Evolutionary conservation across 306 rosid species (phyloP).

Genomic region (Casuarina cunninghamiana): DNA sequence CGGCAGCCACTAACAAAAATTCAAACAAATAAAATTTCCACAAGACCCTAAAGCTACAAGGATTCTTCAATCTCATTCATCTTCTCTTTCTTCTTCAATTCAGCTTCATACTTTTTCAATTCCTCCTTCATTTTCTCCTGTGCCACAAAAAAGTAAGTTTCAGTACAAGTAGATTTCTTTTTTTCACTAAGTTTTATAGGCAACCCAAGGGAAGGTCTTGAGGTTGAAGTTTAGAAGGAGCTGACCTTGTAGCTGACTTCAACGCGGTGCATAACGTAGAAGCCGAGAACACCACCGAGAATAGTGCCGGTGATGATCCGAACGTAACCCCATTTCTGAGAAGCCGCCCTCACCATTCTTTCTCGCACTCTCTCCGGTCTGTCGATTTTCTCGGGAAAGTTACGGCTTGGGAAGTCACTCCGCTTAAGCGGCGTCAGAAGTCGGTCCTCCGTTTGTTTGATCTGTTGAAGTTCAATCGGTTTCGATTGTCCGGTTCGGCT

Average conservation of each 20-base stretch:
- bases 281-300: slow-evolving; percentile 72
- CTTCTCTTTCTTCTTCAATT: slow-evolving; percentile 63
- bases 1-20: neutral
- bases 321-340: slow-evolving; percentile 69
- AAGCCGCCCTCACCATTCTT: slow-evolving; percentile 34
- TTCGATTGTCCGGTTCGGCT: neutral
- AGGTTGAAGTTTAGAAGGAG: neutral
- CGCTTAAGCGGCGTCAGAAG: neutral
- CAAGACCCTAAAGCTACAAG: slow-evolving; percentile 20
- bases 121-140: slow-evolving; percentile 84
- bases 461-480: neutral
- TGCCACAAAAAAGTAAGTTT: neutral
- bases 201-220: neutral
- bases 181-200: neutral
- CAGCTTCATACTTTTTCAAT: slow-evolving; percentile 56
- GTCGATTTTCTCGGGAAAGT: slow-evolving; percentile 29
- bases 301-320: slow-evolving; percentile 75
- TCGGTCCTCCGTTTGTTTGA: neutral
- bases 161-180: neutral
- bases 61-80: slow-evolving; percentile 65
- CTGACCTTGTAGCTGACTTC: slow-evolving; percentile 73
- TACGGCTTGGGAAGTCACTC: neutral
- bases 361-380: slow-evolving; percentile 2
- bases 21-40: neutral
- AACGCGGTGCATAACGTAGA: slow-evolving; percentile 81